These are phyloP conservation scores for Dryas octopetala DNA, from an alignment of 306 rosid genomes.

Conservation along the genomic window DNA sequence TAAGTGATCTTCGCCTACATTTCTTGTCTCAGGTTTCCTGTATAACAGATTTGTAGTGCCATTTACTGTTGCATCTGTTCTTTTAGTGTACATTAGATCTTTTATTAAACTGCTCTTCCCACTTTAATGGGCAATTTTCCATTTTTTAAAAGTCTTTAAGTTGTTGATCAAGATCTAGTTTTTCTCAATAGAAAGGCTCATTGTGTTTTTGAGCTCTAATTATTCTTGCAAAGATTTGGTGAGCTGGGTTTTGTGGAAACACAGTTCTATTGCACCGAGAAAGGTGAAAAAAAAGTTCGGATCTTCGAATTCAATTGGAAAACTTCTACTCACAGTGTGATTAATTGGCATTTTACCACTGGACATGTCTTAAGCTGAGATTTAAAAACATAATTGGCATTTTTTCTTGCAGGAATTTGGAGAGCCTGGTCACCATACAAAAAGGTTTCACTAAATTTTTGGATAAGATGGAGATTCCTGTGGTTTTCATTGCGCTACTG, in stretches of 20 bases:
- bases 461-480: slow-evolving; percentile 50
- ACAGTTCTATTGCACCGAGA: background rate
- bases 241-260: background rate
- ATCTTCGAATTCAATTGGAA: slow-evolving; percentile 14
- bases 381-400: slow-evolving; percentile 25
- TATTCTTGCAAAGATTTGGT: slow-evolving; percentile 12
- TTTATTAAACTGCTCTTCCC: background rate
- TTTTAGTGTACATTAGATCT: slow-evolving; percentile 31
- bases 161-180: slow-evolving; percentile 49
- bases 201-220: background rate
- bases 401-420: slow-evolving; percentile 62
- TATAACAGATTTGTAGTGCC: background rate
- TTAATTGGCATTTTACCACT: slow-evolving; percentile 4
- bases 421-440: slow-evolving; percentile 32
- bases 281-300: background rate
- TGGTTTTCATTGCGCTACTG: slow-evolving; percentile 46
- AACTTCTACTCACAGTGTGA: slow-evolving; percentile 15
- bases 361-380: slow-evolving; percentile 21
- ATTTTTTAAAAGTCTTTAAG: background rate
- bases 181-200: slow-evolving; percentile 12
- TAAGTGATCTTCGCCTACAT: slow-evolving; percentile 4
- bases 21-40: background rate
- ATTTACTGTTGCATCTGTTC: slow-evolving; percentile 31
- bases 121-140: background rate
- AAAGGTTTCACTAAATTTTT: slow-evolving; percentile 11